Evolutionary conservation across 108 stramenopile genomes (phyloP).

Genomic region (Conticribra weissflogii): DNA sequence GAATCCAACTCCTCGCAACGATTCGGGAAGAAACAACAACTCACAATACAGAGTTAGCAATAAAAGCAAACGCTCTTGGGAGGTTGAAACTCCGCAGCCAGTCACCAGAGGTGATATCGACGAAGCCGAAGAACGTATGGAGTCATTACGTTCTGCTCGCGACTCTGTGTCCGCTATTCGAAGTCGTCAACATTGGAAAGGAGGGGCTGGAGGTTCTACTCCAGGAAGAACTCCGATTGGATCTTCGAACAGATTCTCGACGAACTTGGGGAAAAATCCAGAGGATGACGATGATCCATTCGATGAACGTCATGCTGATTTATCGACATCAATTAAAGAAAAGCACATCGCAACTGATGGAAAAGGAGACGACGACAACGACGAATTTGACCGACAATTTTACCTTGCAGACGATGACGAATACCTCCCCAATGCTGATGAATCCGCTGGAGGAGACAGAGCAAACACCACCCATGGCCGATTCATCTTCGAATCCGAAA

Average conservation of each 20-base stretch:
- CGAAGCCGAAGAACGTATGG: slow-evolving; percentile 28
- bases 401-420: slow-evolving; percentile 91
- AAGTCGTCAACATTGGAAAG: background rate
- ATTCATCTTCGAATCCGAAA: slow-evolving; percentile 84
- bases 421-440: slow-evolving; percentile 51
- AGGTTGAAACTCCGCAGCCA: slow-evolving; percentile 29
- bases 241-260: background rate
- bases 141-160: slow-evolving; percentile 9
- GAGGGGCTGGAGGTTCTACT: background rate
- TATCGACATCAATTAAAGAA: background rate
- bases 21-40: background rate
- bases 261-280: background rate
- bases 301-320: slow-evolving; percentile 27
- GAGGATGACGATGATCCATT: slow-evolving; percentile 34
- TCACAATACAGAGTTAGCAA: slow-evolving; percentile 1
- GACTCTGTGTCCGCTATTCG: background rate
- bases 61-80: slow-evolving; percentile 16
- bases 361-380: slow-evolving; percentile 47
- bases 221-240: too few relatives aligned
- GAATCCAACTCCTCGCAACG: background rate
- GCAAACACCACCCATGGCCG: slow-evolving; percentile 58
- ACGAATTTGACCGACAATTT: slow-evolving; percentile 91
- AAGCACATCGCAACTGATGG: background rate
- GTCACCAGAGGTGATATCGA: slow-evolving; percentile 11
- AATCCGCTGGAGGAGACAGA: slow-evolving; percentile 3